Evolutionary conservation across 1,284 basidiomycete genomes (phyloP).

Genomic region (Rhodotorula sp.): DNA sequence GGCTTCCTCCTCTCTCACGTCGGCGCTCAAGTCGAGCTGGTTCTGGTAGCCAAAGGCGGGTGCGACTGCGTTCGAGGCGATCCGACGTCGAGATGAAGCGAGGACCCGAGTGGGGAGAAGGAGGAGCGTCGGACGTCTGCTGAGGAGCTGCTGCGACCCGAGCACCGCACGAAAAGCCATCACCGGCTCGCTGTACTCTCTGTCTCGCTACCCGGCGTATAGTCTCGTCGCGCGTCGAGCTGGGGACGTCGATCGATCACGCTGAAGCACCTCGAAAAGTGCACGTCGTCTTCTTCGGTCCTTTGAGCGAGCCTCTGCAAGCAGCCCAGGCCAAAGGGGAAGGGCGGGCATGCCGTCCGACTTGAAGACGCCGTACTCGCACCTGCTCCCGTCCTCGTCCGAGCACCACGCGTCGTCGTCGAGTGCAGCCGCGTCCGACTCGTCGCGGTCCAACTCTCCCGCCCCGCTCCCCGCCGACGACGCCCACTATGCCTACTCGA

Average conservation of each 20-base stretch:
- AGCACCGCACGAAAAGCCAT: neutral
- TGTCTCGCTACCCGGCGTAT: neutral
- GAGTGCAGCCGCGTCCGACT: neutral
- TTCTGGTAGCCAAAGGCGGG: conserved; percentile 22
- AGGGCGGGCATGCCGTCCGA: conserved; percentile 12
- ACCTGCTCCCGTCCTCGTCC: conserved; percentile 12
- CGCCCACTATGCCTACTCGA: conserved; percentile 33
- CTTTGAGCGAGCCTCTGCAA: too few relatives aligned
- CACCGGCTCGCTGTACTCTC: too few relatives aligned
- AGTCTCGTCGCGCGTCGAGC: too few relatives aligned
- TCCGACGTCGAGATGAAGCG: neutral
- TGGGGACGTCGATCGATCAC: too few relatives aligned
- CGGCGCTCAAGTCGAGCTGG: conserved; percentile 11
- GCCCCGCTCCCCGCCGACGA: conserved; percentile 6
- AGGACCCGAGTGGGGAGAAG: neutral
- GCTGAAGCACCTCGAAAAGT: too few relatives aligned
- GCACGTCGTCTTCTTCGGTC: neutral
- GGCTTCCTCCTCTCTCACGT: conserved; percentile 9
- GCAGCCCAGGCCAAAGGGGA: too few relatives aligned
- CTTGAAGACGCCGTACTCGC: conserved; percentile 25
- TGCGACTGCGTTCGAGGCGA: conserved; percentile 26
- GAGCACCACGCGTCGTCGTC: neutral
- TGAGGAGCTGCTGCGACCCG: neutral
- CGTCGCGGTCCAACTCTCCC: conserved; percentile 14
- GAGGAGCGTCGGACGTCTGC: neutral